phyloP scores from a whole-genome alignment of 2,329 filamentous ascomycete genomes.

The Pyricularia grisea region DNA sequence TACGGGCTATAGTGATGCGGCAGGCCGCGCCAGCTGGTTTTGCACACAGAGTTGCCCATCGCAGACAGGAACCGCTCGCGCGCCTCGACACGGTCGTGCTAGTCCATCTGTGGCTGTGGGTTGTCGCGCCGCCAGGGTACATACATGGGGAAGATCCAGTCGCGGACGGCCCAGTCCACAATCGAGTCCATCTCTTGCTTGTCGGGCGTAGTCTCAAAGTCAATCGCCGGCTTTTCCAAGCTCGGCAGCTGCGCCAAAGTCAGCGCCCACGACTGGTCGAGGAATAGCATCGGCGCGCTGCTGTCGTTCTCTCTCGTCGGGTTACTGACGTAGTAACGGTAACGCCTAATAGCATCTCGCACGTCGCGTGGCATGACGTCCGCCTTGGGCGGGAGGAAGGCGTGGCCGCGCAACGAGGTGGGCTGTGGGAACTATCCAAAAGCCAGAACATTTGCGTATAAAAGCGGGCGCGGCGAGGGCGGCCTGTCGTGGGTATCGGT shows the following conservation, averaged over 20 bases:
- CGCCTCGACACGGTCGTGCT: background rate
- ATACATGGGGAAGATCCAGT: background rate
- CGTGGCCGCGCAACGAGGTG: background rate
- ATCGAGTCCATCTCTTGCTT: constrained; percentile 6
- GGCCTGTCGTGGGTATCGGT: background rate
- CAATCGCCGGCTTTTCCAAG: constrained; percentile 7
- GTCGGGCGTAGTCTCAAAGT: constrained; percentile 7
- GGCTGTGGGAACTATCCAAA: background rate
- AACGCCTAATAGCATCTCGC: background rate
- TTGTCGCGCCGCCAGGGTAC: background rate
- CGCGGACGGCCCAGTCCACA: constrained; percentile 5
- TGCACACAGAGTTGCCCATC: background rate
- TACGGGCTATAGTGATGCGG: background rate
- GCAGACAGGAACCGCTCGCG: background rate
- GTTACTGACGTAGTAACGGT: no score
- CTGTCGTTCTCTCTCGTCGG: no score
- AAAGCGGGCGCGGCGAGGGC: background rate
- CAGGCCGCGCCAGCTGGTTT: background rate
- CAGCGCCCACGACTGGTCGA: background rate
- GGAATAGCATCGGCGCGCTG: background rate
- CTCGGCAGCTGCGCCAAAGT: constrained; percentile 4
- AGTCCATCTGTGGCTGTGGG: background rate
- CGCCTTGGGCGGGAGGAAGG: background rate
- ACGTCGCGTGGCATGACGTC: background rate
- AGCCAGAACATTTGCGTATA: background rate